Conservation (phyloP, 371 early-diverging fungal species). For the Smittium mucronatum region DNA sequence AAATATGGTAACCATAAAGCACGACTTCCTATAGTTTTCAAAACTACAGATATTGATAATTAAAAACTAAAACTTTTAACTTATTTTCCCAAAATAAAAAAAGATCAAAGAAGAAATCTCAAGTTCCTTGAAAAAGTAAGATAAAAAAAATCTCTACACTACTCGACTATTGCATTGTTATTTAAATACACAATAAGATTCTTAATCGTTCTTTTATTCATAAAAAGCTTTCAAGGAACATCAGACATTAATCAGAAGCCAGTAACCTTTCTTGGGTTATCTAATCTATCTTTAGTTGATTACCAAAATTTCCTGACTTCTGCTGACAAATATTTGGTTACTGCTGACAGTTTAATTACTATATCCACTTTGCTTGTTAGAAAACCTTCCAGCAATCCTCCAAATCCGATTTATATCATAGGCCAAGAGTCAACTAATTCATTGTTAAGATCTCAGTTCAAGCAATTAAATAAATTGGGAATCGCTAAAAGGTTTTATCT, state of each 20-base stretch:
- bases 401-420: conserved; percentile 9
- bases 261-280: background rate
- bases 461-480: conserved; percentile 5
- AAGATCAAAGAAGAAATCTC: background rate
- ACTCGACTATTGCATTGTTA: background rate
- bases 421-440: conserved; percentile 9
- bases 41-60: background rate
- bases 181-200: background rate
- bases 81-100: background rate
- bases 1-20: background rate
- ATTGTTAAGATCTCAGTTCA: background rate
- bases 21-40: background rate
- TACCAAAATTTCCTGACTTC: background rate
- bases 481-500: conserved; percentile 10
- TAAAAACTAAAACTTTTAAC: background rate
- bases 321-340: conserved; percentile 4
- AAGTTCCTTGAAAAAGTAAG: background rate
- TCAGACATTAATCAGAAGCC: background rate
- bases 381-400: background rate
- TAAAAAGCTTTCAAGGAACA: background rate
- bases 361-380: conserved; percentile 2
- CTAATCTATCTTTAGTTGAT: background rate
- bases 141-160: background rate
- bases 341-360: conserved; percentile 10
- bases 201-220: background rate